Conservation (phyloP, 1,284 basidiomycete species). For the Puccinia sorghi region DNA sequence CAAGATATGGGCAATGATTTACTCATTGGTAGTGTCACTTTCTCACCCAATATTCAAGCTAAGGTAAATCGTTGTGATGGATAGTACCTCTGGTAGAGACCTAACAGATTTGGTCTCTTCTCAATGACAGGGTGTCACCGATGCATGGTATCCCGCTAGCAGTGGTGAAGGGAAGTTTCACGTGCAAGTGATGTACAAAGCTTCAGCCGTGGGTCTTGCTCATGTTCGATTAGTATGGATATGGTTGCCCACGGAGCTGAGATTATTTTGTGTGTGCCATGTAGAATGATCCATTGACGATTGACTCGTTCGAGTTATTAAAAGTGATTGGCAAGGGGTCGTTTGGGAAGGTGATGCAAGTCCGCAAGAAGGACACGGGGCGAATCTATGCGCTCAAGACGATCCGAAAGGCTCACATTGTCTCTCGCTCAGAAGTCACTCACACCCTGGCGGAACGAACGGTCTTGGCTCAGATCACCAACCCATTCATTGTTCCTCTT, state of each 20-base stretch:
- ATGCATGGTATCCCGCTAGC: conserved; percentile 45
- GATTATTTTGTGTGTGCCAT: not conserved
- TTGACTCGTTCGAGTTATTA: conserved; percentile 50
- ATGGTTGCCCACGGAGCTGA: not conserved
- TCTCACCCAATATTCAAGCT: conserved; percentile 44
- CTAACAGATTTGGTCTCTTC: not conserved
- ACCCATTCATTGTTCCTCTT: conserved; percentile 95
- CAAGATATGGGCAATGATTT: conserved; percentile 51
- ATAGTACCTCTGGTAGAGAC: not conserved
- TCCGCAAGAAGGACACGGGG: conserved; percentile 94
- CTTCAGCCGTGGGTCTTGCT: conserved; percentile 34
- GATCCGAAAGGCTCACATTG: conserved; percentile 96
- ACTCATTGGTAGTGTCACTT: conserved; percentile 44
- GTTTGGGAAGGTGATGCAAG: conserved; percentile 78
- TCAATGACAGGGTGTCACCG: conserved; percentile 33
- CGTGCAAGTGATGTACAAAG: conserved; percentile 50
- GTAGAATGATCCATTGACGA: conserved; percentile 49
- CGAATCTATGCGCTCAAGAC: conserved; percentile 99
- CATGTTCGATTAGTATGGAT: not conserved
- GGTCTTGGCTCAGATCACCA: conserved; percentile 91
- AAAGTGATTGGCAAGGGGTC: conserved; percentile 50
- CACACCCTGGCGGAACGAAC: conserved; percentile 99
- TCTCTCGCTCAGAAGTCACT: conserved; percentile 97
- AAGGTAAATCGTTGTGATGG: conserved; percentile 22
- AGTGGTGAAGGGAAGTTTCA: conserved; percentile 48